A percentile compares a stretch with the other conserved stretches of the same genome.
phyloP scores from a whole-genome alignment of 2,329 filamentous ascomycete species.

The Scytalidium sp. region DNA sequence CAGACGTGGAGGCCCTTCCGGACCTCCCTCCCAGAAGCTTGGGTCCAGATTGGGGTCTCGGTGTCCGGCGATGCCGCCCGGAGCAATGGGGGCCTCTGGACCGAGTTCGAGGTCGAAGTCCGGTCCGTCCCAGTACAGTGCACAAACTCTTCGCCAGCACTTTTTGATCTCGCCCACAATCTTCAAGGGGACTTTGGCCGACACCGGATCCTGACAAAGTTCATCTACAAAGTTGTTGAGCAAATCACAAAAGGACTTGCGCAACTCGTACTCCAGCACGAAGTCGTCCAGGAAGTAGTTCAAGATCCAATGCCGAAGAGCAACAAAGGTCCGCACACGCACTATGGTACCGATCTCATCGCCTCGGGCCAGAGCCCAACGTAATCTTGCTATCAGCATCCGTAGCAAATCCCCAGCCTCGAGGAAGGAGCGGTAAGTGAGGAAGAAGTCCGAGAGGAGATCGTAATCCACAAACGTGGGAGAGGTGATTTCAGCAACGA shows the following conservation, averaged over 20 bases:
- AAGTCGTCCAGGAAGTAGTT: slow-evolving; percentile 99
- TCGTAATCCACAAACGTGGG: slow-evolving; percentile 96
- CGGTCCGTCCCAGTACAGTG: slow-evolving; percentile 80
- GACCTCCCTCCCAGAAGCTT: slow-evolving; percentile 45
- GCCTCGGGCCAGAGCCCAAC: slow-evolving; percentile 77
- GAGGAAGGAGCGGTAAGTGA: slow-evolving; percentile 89
- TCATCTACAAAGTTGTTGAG: slow-evolving; percentile 68
- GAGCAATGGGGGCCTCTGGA: slow-evolving; percentile 65
- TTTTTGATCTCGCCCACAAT: slow-evolving; percentile 94
- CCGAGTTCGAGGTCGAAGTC: slow-evolving; percentile 61
- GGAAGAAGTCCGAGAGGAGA: slow-evolving; percentile 93
- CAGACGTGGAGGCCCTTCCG: slow-evolving; percentile 41
- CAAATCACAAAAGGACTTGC: slow-evolving; percentile 74
- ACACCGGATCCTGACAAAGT: slow-evolving; percentile 40
- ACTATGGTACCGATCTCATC: slow-evolving; percentile 91
- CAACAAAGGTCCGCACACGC: slow-evolving; percentile 93
- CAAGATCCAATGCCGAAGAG: slow-evolving; percentile 92
- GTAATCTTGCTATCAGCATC: slow-evolving; percentile 79
- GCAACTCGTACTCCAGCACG: slow-evolving; percentile 69
- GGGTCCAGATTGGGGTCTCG: slow-evolving; percentile 54
- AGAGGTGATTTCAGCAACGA: slow-evolving; percentile 95
- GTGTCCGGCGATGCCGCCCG: slow-evolving; percentile 69
- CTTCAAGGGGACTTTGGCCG: slow-evolving; percentile 63
- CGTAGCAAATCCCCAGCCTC: slow-evolving; percentile 72
- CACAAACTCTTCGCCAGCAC: slow-evolving; percentile 91